These are phyloP conservation scores for Amanita rimosa DNA, from an alignment of 768 basidiomycete species.

Conservation along the genomic window DNA sequence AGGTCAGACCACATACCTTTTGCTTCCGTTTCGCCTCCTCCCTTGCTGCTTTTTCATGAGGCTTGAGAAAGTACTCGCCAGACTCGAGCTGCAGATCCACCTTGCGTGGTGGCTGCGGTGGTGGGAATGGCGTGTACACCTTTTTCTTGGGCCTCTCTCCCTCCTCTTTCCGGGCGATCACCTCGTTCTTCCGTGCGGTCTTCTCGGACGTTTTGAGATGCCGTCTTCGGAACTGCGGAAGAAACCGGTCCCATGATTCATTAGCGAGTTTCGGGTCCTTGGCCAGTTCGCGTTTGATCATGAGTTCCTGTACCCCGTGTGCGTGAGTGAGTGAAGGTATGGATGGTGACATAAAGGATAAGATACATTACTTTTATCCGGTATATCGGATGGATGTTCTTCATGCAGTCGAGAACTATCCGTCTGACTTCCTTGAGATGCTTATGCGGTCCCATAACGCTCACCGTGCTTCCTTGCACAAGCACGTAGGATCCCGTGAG, in stretches of 20 bases:
- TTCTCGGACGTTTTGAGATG: conserved; percentile 93
- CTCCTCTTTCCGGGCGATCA: conserved; percentile 43
- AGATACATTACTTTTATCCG: conserved; percentile 93
- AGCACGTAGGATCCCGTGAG: conserved; percentile 95
- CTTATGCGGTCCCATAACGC: conserved; percentile 95
- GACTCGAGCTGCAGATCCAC: conserved; percentile 91
- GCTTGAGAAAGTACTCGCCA: conserved; percentile 97
- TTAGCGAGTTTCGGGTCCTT: conserved; percentile 94
- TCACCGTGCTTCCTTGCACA: conserved; percentile 96
- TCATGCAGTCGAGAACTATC: conserved; percentile 99
- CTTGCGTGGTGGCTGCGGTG: conserved; percentile 87
- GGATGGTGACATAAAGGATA: not conserved
- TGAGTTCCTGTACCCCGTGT: conserved; percentile 60
- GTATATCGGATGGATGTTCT: conserved; percentile 98
- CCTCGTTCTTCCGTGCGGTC: conserved; percentile 83
- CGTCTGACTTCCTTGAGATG: conserved; percentile 91
- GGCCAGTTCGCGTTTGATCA: conserved; percentile 95
- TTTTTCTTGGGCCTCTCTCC: conserved; percentile 62
- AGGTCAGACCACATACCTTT: conserved; percentile 42
- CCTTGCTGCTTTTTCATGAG: conserved; percentile 71
- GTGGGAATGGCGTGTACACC: conserved; percentile 97
- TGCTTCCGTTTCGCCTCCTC: conserved; percentile 65
- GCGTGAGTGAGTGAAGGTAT: conserved; percentile 4
- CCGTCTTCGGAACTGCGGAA: conserved; percentile 89
- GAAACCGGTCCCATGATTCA: conserved; percentile 95